These are phyloP conservation scores for Nigrograna mackinnonii DNA, from an alignment of 2,329 filamentous ascomycete genomes.

Conservation along the genomic window DNA sequence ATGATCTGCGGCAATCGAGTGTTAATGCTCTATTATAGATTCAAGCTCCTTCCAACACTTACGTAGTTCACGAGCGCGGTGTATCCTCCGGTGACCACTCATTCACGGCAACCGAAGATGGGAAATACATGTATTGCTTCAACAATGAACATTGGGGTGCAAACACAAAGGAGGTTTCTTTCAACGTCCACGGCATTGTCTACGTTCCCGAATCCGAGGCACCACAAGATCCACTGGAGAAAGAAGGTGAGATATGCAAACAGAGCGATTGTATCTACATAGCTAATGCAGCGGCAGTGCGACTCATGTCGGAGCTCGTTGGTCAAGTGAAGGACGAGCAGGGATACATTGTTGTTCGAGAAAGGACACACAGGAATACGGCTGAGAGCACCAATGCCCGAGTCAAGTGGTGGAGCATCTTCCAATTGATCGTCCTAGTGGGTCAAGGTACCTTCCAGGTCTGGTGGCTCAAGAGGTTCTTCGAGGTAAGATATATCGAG, in stretches of 20 bases:
- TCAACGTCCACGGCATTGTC: constrained; percentile 98
- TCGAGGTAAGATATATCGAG: constrained; percentile 67
- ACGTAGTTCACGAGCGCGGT: constrained; percentile 78
- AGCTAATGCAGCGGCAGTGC: constrained; percentile 60
- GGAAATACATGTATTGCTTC: constrained; percentile 96
- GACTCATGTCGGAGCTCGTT: constrained; percentile 80
- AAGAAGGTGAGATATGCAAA: constrained; percentile 65
- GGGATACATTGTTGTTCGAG: constrained; percentile 91
- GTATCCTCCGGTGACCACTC: constrained; percentile 91
- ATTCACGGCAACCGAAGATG: constrained; percentile 83
- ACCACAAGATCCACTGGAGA: constrained; percentile 84
- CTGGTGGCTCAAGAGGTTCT: constrained; percentile 99
- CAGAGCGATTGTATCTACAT: background rate
- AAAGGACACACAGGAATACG: constrained; percentile 96
- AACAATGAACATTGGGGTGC: constrained; percentile 98
- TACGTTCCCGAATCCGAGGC: constrained; percentile 90
- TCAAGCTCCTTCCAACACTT: constrained; percentile 73
- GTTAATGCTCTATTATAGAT: constrained; percentile 57
- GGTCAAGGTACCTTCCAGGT: constrained; percentile 97
- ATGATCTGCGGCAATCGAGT: background rate
- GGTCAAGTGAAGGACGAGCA: constrained; percentile 97
- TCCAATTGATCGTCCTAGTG: constrained; percentile 86
- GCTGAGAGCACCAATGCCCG: constrained; percentile 96
- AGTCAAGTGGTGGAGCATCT: constrained; percentile 99
- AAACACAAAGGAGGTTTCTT: constrained; percentile 95